Evolutionary conservation across 139 green algal species (phyloP), one percentile per base, ranked within the genome.

Genomic region (Tetradesmus obliquus): DNA sequence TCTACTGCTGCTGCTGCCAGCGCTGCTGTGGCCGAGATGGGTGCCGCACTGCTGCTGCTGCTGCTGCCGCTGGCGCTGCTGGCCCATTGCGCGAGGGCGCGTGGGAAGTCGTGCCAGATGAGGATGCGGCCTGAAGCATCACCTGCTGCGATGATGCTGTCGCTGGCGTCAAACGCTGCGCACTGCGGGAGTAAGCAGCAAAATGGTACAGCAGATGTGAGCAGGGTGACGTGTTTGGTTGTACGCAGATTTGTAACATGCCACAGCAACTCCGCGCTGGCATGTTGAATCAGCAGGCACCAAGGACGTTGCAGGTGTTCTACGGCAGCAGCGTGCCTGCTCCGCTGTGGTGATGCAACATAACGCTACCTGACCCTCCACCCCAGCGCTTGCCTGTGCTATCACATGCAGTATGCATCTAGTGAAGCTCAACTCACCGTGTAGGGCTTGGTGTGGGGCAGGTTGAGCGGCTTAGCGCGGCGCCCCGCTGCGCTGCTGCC

Each of bases 51-150:
- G 8, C 62, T 55, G 1, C 87, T 55, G 53, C 66, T 79, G 81
- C 84, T 62, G 57, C 55, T 84, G 62, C 20, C 54, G 19, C 58
- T 83, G 91, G 15, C 66, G 79, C 32, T 83, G 62, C 24, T 72
- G 54, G 32, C 66, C 81, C 81, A 69, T 82, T 71, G 22, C 81
- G 74, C 89, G 60, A 97, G 84, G 0, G 82, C 83, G 2, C 84
- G 53, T 55, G 87, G 87, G 4, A 98, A 88, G 84, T 94, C 66
- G 22, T 95, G 94, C 95, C 95, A 99, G 66, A 98, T 94, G 7
- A 96, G 86, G 89, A 99, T 97, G 86, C 97, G 96, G 12, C 97
- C 97, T 1, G 83, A 95, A 3, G 88, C 91, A 86, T 99, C 97
- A 13, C 97, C 97, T 0, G 95, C 95, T 32, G 97, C 97, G 5